Base-by-base conservation (phyloP, 1,139 yeast genomes). In the Blastobotrys malaysiensis region DNA sequence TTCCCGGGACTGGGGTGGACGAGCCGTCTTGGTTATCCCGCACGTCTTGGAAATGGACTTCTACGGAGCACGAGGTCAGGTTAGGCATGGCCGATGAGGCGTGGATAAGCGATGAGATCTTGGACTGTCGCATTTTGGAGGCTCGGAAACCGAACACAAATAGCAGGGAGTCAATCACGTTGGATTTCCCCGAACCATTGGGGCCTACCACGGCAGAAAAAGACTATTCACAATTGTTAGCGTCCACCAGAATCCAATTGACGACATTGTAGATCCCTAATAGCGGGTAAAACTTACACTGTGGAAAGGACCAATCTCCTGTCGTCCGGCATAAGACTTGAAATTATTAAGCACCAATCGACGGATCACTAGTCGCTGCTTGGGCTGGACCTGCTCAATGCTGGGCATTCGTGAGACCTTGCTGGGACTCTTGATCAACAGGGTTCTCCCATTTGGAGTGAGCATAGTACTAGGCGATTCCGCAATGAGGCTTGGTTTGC, bases 151-250 rank as follows among this genome's bases (percentile, higher is more conserved):
- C 99, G 73, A 95, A 95, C 2, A 95, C 99, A 70, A 95, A 95
- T 57, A 95, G 76, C 80, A 95, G 80, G 1, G 98, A 88, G 68
- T 95, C 99, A 60, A 95, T 95, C 44, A 95, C 99, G 67, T 95
- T 95, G 11, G 98, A 91, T 70, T 93, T 93, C 7, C 99, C 99
- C 45, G 96, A 88, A 27, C 99, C 99, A 69, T 95, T 95, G 3
- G 99, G 99, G 0, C 99, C 99, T n/a, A 95, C 98, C 9, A 95
- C 96, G 0, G 99, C 97, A 7, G 97, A 88, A 67, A 95, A 95
- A 1, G 96, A 88, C 47, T 90, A 74, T 9, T 49, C 13, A 14
- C 9, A n/a, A 19, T 39, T 22, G 54, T 57, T 53, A 59, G 59
- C 26, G 46, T 27, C 22, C n/a, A n/a, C n/a, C n/a, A n/a, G n/a